phyloP scores from a whole-genome alignment of 2,329 filamentous ascomycete species.

The Trichophyton equinum region DNA sequence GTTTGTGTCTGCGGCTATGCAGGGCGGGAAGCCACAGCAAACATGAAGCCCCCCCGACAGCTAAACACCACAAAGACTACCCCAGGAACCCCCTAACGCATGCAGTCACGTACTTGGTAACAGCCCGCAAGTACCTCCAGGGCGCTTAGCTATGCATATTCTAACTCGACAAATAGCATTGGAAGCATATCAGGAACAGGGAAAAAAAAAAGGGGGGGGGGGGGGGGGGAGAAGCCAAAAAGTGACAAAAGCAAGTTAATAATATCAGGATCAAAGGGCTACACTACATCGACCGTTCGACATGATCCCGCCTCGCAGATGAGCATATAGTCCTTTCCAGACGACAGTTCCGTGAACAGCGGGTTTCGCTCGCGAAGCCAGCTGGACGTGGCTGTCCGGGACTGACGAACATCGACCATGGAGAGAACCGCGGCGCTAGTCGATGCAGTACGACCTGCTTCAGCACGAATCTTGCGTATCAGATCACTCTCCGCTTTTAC shows the following conservation, averaged over 20 bases:
- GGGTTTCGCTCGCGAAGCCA: slow-evolving; percentile 29
- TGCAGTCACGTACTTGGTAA: too few relatives aligned
- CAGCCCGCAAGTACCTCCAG: not conserved
- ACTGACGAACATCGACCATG: slow-evolving; percentile 25
- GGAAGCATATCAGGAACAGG: not conserved
- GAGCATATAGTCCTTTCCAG: slow-evolving; percentile 28
- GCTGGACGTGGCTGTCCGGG: slow-evolving; percentile 24
- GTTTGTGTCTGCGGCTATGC: too few relatives aligned
- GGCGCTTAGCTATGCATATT: not conserved
- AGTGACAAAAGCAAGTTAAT: not conserved
- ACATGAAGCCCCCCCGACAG: not conserved
- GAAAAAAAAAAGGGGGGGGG: not conserved
- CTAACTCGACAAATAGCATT: not conserved
- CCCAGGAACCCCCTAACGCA: too few relatives aligned
- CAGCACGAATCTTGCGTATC: slow-evolving; percentile 23
- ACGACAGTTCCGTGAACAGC: slow-evolving; percentile 27
- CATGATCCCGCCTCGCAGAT: slow-evolving; percentile 29
- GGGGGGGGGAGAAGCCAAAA: not conserved
- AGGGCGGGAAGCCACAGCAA: not conserved
- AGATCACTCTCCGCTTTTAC: slow-evolving; percentile 5
- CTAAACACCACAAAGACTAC: not conserved
- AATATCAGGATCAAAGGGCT: not conserved
- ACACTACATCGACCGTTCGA: slow-evolving; percentile 24
- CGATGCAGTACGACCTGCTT: slow-evolving; percentile 23
- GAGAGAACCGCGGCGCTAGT: slow-evolving; percentile 24